Evolutionary conservation across 2,329 filamentous ascomycete species (phyloP), one percentile per base, ranked within the genome.

Genomic region (Trichophyton benhamiae): DNA sequence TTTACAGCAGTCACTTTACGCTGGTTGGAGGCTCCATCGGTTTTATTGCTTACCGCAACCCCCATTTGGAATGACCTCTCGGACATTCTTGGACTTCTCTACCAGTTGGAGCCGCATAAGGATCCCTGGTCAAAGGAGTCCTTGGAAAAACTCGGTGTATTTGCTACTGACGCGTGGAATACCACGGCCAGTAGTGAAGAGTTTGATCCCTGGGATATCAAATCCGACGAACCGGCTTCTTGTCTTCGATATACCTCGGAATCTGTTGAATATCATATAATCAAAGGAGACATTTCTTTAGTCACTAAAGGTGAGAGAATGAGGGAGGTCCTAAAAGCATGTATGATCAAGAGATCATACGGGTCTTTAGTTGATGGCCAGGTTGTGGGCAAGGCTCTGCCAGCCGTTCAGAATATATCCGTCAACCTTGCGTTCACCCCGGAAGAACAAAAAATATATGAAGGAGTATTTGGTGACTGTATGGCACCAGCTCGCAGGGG

Each of bases 1-100:
- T 17, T 25, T 33, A 22, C 36, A 17, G 46, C 58, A 15, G 52
- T 17, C 3, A 49, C 42, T 17, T 22, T 36, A 15, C 25, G 44
- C 17, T 53, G 49, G 49, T 15, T 53, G 27, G 22, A 53, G 27
- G 22, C 59, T 25, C 52, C 59, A 11, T 22, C 53, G 1, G 25
- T 55, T 57, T 55, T 60, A 20, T 42, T 49, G 20, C 25, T 60
- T 13, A 22, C 48, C 8, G 48, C 59, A 42, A 60, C 48, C 42
- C 59, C 59, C 9, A 41, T 60, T 9, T 60, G 52, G 25, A 60
- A 60, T n/a, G 36, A 49, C 6, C 48, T 53, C 22, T 27, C 48
- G 11, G 48, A 53, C 30, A 53, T 53, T n/a, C 9, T 53, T n/a
- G 48, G 48, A 7, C 48, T 53, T 11, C 48, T 53, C 7, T 33